Evolutionary conservation across 2,329 filamentous ascomycete species (phyloP), one percentile per base, ranked within the genome.

Genomic region (Monilinia aucupariae): DNA sequence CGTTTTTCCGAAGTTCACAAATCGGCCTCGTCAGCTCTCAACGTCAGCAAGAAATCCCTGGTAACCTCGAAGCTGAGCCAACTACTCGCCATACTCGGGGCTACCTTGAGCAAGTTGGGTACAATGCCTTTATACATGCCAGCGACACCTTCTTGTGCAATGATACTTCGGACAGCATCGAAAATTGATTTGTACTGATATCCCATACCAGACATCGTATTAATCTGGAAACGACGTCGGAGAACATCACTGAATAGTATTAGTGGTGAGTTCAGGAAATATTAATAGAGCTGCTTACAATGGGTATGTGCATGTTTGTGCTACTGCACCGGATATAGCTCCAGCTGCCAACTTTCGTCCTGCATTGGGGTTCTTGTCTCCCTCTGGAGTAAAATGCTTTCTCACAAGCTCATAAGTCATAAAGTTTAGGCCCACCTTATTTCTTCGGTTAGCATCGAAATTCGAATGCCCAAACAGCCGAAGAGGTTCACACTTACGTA

Each of bases 141-240:
- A 64, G 82, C 82, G 61, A 93, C 47, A 37, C 94, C 94, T 78
- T 99, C 94, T 70, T 96, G 86, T 53, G 83, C 77, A 61, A 96
- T 76, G 71, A 99, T 99, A 58, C 90, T 85, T 59, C 80, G 84
- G 67, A 99, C 79, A 4, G 94, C 94, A 73, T 96, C 91, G 66
- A 85, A 81, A 50, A 99, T 88, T 8, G 87, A 89, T 72, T 90
- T 92, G 79, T 99, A 99, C 74, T 93, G 86, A 77, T 97, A 97
- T 58, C 94, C 94, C 87, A 99, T 93, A 59, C 94, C 94, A 54
- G 90, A 91, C 94, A 99, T 99, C 61, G 94, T 97, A 77, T 99
- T 99, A 78, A 99, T 94, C 74, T 99, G 94, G 75, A 99, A 99
- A 58, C 94, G 85, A 65, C 94, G 87, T 39, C 94, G 90, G 61